Evolutionary conservation across 2,329 filamentous ascomycete genomes (phyloP).

Genomic region (Trichoderma gracile): DNA sequence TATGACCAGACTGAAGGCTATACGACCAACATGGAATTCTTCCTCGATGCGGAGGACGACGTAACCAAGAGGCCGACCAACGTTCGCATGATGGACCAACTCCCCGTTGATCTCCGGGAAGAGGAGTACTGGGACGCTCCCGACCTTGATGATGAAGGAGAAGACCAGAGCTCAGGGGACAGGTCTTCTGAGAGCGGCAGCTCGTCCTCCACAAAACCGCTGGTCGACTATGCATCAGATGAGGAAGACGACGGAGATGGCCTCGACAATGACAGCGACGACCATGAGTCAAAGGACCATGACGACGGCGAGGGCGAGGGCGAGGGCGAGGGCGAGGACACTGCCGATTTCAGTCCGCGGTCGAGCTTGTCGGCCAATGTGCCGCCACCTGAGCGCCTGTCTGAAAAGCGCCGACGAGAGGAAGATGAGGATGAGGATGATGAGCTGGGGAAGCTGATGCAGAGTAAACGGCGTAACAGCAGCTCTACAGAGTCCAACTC

Average conservation of each 20-base stretch:
- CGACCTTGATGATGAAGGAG: slow-evolving; percentile 79
- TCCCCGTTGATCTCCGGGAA: slow-evolving; percentile 72
- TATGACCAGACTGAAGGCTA: slow-evolving; percentile 79
- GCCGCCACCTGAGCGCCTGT: slow-evolving; percentile 73
- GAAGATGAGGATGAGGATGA: slow-evolving; percentile 84
- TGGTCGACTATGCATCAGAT: slow-evolving; percentile 92
- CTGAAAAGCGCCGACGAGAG: slow-evolving; percentile 87
- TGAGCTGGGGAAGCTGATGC: slow-evolving; percentile 79
- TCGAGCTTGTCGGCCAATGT: slow-evolving; percentile 30
- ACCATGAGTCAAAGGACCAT: slow-evolving; percentile 34
- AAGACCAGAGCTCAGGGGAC: slow-evolving; percentile 40
- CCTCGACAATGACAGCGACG: slow-evolving; percentile 57
- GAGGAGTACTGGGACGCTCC: slow-evolving; percentile 93
- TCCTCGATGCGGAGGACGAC: slow-evolving; percentile 68
- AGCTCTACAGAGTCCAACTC: slow-evolving; percentile 50
- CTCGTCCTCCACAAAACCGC: slow-evolving; percentile 62
- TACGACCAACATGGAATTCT: slow-evolving; percentile 67
- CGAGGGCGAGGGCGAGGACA: slow-evolving; percentile 38
- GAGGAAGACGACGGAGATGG: slow-evolving; percentile 67
- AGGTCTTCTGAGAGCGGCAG: slow-evolving; percentile 58
- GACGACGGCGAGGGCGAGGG: no score
- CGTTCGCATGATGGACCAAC: slow-evolving; percentile 70
- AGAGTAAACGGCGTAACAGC: slow-evolving; percentile 63
- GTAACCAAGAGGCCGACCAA: slow-evolving; percentile 48
- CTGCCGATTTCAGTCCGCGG: slow-evolving; percentile 32